These are phyloP conservation scores for Haberlea rhodopensis DNA, from an alignment of 257 asterid species.

Conservation along the genomic window DNA sequence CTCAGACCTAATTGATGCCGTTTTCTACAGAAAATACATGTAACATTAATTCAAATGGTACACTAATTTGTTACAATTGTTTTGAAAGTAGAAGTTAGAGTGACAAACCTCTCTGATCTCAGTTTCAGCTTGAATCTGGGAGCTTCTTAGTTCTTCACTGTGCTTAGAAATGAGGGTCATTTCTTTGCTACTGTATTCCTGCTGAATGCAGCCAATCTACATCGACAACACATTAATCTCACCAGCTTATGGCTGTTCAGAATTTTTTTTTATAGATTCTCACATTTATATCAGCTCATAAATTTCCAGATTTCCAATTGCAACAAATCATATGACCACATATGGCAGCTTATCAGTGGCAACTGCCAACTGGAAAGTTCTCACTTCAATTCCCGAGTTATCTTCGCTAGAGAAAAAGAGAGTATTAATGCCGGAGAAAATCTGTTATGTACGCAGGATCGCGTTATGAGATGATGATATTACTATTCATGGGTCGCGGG, in stretches of 20 bases:
- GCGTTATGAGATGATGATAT: no score
- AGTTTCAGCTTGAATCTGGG: conserved; percentile 69
- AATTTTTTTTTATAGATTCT: conserved; percentile 9
- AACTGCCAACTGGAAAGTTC: conserved; percentile 12
- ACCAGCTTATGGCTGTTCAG: conserved; percentile 23
- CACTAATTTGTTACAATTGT: conserved; percentile 13
- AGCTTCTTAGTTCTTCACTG: conserved; percentile 62
- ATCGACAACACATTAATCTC: conserved; percentile 26
- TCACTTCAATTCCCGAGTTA: not conserved
- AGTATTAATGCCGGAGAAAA: conserved; percentile 13
- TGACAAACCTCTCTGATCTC: conserved; percentile 73
- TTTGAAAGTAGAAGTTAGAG: conserved; percentile 2
- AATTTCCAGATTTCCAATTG: conserved; percentile 19
- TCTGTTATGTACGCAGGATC: no score
- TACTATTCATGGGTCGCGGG: no score
- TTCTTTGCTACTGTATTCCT: conserved; percentile 64
- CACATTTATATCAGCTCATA: conserved; percentile 3
- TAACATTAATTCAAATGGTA: conserved; percentile 1
- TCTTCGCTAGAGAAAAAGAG: conserved; percentile 11
- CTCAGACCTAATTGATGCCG: conserved; percentile 63
- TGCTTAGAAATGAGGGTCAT: conserved; percentile 55
- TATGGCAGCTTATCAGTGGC: conserved; percentile 13
- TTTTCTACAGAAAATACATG: conserved; percentile 49
- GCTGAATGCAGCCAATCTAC: conserved; percentile 65
- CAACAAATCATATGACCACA: not conserved